phyloP scores from a whole-genome alignment of 768 basidiomycete species.

The Termitomyces sp. region DNA sequence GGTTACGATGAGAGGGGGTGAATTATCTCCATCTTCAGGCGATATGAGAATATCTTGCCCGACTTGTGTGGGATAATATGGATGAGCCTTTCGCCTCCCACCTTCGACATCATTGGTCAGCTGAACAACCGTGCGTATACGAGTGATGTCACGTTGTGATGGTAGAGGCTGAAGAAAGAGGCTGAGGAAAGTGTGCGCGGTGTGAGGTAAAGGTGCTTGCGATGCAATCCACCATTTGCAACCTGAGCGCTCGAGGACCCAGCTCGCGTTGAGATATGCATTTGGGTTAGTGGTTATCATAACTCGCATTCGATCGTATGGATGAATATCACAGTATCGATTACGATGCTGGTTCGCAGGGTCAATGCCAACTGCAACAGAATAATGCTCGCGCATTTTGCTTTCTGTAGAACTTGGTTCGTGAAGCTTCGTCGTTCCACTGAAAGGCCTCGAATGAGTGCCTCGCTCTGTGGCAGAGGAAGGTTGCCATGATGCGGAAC shows the following conservation, averaged over 20 bases:
- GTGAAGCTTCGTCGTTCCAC: neutral
- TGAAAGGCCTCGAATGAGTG: neutral
- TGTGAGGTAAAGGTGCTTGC: slow-evolving; percentile 70
- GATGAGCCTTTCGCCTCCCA: slow-evolving; percentile 66
- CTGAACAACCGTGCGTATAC: slow-evolving; percentile 74
- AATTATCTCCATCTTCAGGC: slow-evolving; percentile 37
- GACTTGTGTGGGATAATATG: slow-evolving; percentile 63
- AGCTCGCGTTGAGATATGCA: slow-evolving; percentile 76
- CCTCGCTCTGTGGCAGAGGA: neutral
- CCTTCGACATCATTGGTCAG: slow-evolving; percentile 70
- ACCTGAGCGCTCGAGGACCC: slow-evolving; percentile 73
- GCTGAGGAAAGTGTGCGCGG: slow-evolving; percentile 73
- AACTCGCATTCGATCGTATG: slow-evolving; percentile 81
- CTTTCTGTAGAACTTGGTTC: neutral
- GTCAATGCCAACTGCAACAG: slow-evolving; percentile 42
- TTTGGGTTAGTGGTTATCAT: slow-evolving; percentile 27
- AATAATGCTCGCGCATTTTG: slow-evolving; percentile 39
- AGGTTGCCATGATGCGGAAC: neutral
- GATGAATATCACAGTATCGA: slow-evolving; percentile 68
- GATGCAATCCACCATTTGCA: slow-evolving; percentile 81
- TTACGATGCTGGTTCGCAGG: slow-evolving; percentile 43
- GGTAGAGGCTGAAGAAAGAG: slow-evolving; percentile 44
- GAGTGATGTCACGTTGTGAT: slow-evolving; percentile 23
- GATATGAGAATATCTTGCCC: slow-evolving; percentile 45
- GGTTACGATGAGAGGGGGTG: slow-evolving; percentile 50